These are phyloP conservation scores for Triticum timopheevii DNA, from an alignment of 176 grass and related monocot species.

Conservation along the genomic window DNA sequence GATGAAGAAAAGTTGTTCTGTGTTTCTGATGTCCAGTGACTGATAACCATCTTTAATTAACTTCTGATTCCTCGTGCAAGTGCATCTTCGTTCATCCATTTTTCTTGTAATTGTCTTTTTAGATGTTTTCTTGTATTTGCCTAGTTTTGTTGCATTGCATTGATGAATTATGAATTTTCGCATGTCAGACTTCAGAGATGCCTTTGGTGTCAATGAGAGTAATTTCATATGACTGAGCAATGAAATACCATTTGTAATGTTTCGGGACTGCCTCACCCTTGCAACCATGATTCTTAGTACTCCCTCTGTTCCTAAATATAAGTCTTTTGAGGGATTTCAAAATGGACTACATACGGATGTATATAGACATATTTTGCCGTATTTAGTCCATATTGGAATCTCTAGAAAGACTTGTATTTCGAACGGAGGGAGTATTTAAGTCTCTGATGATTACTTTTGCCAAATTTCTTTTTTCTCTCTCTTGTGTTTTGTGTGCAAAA, in stretches of 20 bases:
- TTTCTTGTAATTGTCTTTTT: neutral
- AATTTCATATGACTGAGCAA: slow-evolving; percentile 46
- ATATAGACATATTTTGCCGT: too few relatives aligned
- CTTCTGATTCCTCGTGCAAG: slow-evolving; percentile 29
- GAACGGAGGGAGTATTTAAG: too few relatives aligned
- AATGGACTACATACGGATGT: too few relatives aligned
- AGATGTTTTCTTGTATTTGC: neutral
- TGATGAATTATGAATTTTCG: slow-evolving; percentile 59
- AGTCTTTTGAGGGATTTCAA: too few relatives aligned
- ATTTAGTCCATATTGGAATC: too few relatives aligned
- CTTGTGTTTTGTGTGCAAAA: too few relatives aligned
- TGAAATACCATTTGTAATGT: neutral
- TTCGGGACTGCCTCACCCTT: too few relatives aligned
- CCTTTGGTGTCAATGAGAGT: slow-evolving; percentile 51
- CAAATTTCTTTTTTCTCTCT: too few relatives aligned
- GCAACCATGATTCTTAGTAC: too few relatives aligned
- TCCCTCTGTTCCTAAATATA: too few relatives aligned
- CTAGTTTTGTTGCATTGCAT: neutral
- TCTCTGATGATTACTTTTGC: too few relatives aligned
- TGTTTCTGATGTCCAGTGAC: slow-evolving; percentile 64
- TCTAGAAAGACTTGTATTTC: too few relatives aligned
- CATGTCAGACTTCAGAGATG: slow-evolving; percentile 76
- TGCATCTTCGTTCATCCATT: neutral
- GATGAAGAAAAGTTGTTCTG: slow-evolving; percentile 64
- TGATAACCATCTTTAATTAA: slow-evolving; percentile 22